Evolutionary conservation across 805 yeast genomes (phyloP), one percentile per base, ranked within the genome.

Genomic region (Candida pini): DNA sequence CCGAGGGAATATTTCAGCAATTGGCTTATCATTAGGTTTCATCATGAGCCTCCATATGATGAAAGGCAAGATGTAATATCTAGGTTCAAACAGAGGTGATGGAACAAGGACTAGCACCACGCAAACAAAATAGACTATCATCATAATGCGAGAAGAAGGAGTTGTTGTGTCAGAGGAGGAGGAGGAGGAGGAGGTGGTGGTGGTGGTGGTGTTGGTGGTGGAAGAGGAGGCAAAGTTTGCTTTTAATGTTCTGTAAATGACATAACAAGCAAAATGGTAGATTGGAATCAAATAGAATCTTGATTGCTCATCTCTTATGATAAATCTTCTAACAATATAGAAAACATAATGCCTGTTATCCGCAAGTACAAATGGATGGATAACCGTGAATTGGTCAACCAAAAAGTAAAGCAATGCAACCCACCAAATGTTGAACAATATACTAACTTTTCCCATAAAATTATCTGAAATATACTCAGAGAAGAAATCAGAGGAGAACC

Each of bases 341-440:
- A 92, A 92, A 1, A 95, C 78, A 55, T 78, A 87, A 58, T 92
- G 98, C 48, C 98, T 74, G 62, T 92, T 92, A 57, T 92, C 98
- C 0, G 97, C 94, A 28, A 90, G 66, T 26, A 92, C 58, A 56
- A 90, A 92, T 6, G 97, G 97, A 56, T 92, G 98, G 2, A 78
- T 79, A 3, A 81, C 64, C 0, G 96, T 84, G 55, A 71, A 81
- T 38, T 66, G 66, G 24, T 76, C 64, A 15, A 85, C 68, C 2
- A 74, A 50, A 14, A 67, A 44, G 43, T 62, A 60, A 17, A 83
- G 71, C 4, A 37, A 26, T 21, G 50, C 45, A 17, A 48, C 32
- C 53, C 51, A 53, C 4, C 39, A 34, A 0, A 36, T 24, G 33
- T 54, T 56, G 29, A 49, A 40, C 1, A 46, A 17, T 5, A 53